Conservation (phyloP, 768 basidiomycete species). For the Hygrocybe punicea region DNA sequence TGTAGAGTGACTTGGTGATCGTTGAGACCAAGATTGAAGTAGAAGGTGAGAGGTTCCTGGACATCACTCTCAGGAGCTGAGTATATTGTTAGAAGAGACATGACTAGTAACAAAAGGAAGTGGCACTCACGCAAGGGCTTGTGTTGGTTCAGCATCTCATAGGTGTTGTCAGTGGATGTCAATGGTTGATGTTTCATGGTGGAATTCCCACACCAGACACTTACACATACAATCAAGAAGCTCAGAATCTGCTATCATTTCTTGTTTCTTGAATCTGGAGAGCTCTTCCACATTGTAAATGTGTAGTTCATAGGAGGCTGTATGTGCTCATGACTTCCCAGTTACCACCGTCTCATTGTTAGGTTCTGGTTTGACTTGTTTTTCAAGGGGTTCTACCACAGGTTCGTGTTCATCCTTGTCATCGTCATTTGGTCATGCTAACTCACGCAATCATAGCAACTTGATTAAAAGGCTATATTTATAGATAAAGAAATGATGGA, state of each 20-base stretch:
- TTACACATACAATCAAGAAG: constrained; percentile 82
- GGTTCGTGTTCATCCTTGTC: constrained; percentile 32
- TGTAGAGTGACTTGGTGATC: constrained; percentile 14
- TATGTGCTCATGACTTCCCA: constrained; percentile 31
- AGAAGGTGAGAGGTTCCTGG: not conserved
- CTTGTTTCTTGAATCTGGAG: constrained; percentile 61
- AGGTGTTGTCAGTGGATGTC: no score
- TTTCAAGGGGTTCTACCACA: constrained; percentile 27
- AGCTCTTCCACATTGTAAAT: constrained; percentile 72
- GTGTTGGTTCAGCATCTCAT: no score
- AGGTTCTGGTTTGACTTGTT: constrained; percentile 46
- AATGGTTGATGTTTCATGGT: no score
- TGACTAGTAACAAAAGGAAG: no score
- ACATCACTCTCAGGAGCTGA: not conserved
- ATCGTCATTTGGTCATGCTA: no score
- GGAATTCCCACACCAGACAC: no score
- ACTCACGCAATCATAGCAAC: no score
- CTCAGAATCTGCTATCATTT: constrained; percentile 73
- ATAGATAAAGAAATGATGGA: no score
- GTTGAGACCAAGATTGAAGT: constrained; percentile 5
- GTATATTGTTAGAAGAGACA: no score
- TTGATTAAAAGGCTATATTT: no score
- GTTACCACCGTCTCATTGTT: constrained; percentile 29
- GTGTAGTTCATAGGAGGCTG: constrained; percentile 59
- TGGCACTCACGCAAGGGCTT: no score